Base-by-base conservation (phyloP, 1,139 yeast species). In the Suzukiozyma palmioleophila region DNA sequence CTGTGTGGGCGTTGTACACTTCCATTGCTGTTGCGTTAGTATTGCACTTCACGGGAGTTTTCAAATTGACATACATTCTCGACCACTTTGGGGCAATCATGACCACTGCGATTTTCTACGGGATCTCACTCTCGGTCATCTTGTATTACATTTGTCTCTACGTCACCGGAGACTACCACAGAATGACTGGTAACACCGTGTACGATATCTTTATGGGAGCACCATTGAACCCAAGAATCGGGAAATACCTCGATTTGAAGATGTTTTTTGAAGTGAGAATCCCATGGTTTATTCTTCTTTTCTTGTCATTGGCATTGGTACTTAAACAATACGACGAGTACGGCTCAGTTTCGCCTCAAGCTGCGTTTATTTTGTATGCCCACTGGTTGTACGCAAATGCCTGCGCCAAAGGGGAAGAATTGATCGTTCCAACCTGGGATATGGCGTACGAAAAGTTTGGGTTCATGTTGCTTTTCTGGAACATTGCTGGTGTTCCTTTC, bases 391-490 rank as follows among this genome's bases (percentile, higher is more conserved):
- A 92, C 57, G 96, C 96, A 48, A 92, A 92, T 59, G 96, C 97
- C 2, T 92, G 97, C 66, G 84, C 96, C 44, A 92, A 92, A 66
- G 98, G 97, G 50, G 98, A 92, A 67, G 97, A 94, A 60, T 73
- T 90, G 54, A 90, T 92, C 60, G 96, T 90, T 44, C 96, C 97
- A 48, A 84, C 96, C 14, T 92, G 98, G 98, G 98, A 92, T 63
- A 90, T 92, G 97, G 97, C 96, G 35, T 92, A 92, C 63, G 98
- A 92, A 63, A 92, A 94, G 66, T 92, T 92, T 54, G 98, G 98
- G 10, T 92, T 94, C 71, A 89, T 92, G 97, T 79, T 92, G 51
- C 80, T 90, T 52, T 92, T 92, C 74, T 92, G 98, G 98, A 92
- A 92, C 69, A 88, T 92, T 63, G 96, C 97, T 29, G 98, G 98